Evolutionary conservation across 106 monocot species (phyloP).

Genomic region (Cymbidium sinense): DNA sequence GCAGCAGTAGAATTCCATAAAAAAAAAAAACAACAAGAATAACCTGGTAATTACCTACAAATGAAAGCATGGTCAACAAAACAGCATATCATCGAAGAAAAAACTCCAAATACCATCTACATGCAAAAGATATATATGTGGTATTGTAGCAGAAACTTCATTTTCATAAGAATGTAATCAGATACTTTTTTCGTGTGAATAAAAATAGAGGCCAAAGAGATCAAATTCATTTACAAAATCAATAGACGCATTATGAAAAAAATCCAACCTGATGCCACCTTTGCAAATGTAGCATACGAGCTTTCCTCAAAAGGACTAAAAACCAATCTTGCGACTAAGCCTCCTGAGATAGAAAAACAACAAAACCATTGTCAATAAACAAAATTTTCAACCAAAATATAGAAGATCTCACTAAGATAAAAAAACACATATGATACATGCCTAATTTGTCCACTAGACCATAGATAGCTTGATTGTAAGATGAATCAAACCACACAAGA

Average conservation of each 20-base stretch:
- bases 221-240: too few species aligned
- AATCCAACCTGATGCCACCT: constrained; percentile 69
- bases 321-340: constrained; percentile 88
- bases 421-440: constrained; percentile 14
- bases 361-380: constrained; percentile 1
- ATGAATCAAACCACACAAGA: constrained; percentile 77
- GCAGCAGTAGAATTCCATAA: too few species aligned
- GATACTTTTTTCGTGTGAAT: too few species aligned
- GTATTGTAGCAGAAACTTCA: too few species aligned
- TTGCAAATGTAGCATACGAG: constrained; percentile 83
- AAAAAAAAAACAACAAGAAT: too few species aligned
- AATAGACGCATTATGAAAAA: constrained; percentile 5
- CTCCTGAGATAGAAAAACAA: constrained; percentile 43
- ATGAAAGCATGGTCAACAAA: too few species aligned
- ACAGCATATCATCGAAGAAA: too few species aligned
- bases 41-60: too few species aligned
- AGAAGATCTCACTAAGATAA: not conserved
- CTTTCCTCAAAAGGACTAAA: constrained; percentile 97
- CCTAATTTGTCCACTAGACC: constrained; percentile 93
- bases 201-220: too few species aligned
- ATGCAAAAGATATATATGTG: too few species aligned
- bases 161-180: too few species aligned
- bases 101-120: too few species aligned
- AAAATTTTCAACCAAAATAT: not conserved
- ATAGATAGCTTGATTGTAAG: constrained; percentile 87